Percentiles rank a stretch among this genome's conserved stretches.
Conservation (phyloP, 371 early-diverging fungal species). For the Rhizopus stolonifer region DNA sequence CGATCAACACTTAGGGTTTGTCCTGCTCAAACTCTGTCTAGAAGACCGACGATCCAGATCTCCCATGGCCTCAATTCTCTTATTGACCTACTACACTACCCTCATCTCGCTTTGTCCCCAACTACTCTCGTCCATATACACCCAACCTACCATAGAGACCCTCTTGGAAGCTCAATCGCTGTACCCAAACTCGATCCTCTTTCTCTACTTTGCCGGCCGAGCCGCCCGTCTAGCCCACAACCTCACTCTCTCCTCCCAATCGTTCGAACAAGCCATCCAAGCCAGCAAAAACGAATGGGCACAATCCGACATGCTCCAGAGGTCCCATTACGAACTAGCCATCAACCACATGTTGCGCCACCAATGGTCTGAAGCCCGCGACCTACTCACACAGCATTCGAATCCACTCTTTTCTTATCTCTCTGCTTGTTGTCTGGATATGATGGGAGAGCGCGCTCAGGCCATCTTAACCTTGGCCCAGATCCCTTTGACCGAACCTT, state of each 20-base stretch:
- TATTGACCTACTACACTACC: conserved; percentile 41
- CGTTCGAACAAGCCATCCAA: conserved; percentile 40
- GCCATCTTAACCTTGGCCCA: conserved; percentile 42
- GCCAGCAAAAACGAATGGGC: conserved; percentile 43
- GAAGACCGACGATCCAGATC: conserved; percentile 52
- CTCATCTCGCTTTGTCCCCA: conserved; percentile 39
- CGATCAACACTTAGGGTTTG: conserved; percentile 59
- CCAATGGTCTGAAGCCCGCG: conserved; percentile 48
- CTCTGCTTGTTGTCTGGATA: conserved; percentile 51
- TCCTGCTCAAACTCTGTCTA: conserved; percentile 49
- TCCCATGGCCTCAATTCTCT: conserved; percentile 56
- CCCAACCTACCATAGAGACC: conserved; percentile 51
- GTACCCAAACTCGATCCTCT: conserved; percentile 56
- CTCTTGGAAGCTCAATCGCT: conserved; percentile 48
- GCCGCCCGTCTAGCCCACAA: conserved; percentile 44
- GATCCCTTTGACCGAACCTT: conserved; percentile 50
- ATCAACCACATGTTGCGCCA: conserved; percentile 51
- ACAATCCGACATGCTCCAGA: conserved; percentile 28
- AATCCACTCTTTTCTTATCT: conserved; percentile 50
- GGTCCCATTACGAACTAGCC: conserved; percentile 57
- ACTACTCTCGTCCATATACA: conserved; percentile 30
- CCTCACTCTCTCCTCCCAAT: conserved; percentile 34
- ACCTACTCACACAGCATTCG: conserved; percentile 49
- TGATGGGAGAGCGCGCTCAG: conserved; percentile 36
- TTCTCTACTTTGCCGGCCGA: conserved; percentile 59